Conservation (phyloP, 2,329 filamentous ascomycete genomes). For the Aspergillus puulaauensis region DNA sequence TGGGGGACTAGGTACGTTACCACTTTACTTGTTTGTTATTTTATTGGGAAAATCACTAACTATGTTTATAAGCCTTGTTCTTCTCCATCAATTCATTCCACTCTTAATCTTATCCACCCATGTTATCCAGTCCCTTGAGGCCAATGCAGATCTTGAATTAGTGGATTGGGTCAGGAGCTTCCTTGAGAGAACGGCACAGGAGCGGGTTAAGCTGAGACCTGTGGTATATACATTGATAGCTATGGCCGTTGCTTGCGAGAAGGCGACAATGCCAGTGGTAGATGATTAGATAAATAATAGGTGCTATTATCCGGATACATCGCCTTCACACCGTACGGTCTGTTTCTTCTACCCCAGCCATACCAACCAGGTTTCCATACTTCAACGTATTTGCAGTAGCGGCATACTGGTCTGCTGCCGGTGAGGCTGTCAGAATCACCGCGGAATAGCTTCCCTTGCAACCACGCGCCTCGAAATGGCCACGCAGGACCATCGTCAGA, state of each 20-base stretch:
- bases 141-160: too few relatives aligned
- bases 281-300: too few relatives aligned
- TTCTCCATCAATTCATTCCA: neutral
- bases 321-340: neutral
- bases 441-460: conserved; percentile 24
- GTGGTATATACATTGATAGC: too few relatives aligned
- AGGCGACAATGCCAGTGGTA: too few relatives aligned
- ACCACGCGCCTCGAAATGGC: conserved; percentile 30
- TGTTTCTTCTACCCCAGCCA: conserved; percentile 19
- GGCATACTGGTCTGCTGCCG: conserved; percentile 34
- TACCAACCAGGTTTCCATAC: conserved; percentile 43
- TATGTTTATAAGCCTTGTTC: neutral
- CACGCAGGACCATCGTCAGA: conserved; percentile 45
- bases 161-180: too few relatives aligned
- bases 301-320: too few relatives aligned
- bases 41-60: too few relatives aligned
- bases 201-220: too few relatives aligned
- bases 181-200: too few relatives aligned
- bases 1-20: neutral
- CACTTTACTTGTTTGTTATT: too few relatives aligned
- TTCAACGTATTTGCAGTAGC: conserved; percentile 47
- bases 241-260: too few relatives aligned
- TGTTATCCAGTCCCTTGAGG: neutral
- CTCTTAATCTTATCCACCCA: neutral
- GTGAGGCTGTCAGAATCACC: conserved; percentile 44